Evolutionary conservation across 2,329 filamentous ascomycete species (phyloP), one percentile per base, ranked within the genome.

Genomic region (Chrysoporthe deuterocubensis): DNA sequence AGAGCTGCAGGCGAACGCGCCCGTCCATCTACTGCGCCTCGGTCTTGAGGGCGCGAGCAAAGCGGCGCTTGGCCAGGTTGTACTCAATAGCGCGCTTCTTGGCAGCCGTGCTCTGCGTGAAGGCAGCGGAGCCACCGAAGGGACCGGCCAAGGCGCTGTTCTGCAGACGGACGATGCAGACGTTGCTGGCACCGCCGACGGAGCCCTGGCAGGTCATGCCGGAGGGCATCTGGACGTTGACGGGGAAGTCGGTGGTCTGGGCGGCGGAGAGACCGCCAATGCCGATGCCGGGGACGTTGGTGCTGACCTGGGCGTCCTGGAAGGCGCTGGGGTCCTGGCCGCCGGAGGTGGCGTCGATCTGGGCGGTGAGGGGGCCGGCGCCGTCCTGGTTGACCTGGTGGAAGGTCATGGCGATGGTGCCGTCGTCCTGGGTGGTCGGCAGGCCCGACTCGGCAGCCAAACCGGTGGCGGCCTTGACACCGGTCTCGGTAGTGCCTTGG

Each of bases 381-480:
- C 89, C 89, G 73, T 91, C 89, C 77, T 91, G 89, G 83, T 91
- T 91, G 80, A 91, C 86, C 80, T 91, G 87, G 76, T 89, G 88
- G 80, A 87, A 91, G 69, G 84, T 88, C 84, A 91, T 84, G 67
- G 82, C 84, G 75, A 92, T 80, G 40, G 83, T 83, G 70, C 89
- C 89, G 66, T 88, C 83, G 68, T 90, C 86, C 26, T 81, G 78
- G 67, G 82, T 84, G 4, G 89, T 91, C 9, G 89, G 89, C 21
- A 91, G 79, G 68, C 89, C 88, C 13, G 76, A 75, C 0, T 76
- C 70, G 14, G 85, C 81, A 64, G 88, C 89, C 18, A 78, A 72
- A 67, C 89, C 89, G 14, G 85, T 82, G 11, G 83, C 81, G 2
- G 82, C 80, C 34, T 84, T 81, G 58, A 91, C 86, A 67, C 80